These are phyloP conservation scores for Choiromyces venosus DNA, from an alignment of 495 filamentous ascomycete species.

Conservation along the genomic window DNA sequence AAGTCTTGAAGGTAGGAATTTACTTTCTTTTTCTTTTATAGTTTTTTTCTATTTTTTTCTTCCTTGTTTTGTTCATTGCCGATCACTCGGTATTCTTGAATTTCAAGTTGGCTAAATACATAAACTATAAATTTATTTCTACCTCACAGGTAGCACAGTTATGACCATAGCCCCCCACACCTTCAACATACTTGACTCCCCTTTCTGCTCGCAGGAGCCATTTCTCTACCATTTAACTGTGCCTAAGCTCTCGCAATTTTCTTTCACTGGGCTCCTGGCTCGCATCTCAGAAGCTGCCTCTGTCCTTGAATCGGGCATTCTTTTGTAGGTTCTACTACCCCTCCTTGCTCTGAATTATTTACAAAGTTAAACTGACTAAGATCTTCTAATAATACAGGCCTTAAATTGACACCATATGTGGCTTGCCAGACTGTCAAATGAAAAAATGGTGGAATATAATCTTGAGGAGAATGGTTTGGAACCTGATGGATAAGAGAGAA, in stretches of 20 bases:
- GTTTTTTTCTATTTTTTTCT: too few species aligned
- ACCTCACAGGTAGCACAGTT: conserved; percentile 6
- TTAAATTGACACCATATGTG: background rate
- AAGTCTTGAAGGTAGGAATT: too few species aligned
- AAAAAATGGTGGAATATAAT: conserved; percentile 8
- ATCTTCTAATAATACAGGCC: background rate
- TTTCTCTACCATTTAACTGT: background rate
- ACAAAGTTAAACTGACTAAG: background rate
- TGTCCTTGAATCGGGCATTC: background rate
- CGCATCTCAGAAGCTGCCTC: background rate
- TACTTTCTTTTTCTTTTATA: too few species aligned
- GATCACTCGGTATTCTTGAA: too few species aligned
- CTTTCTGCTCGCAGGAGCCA: background rate
- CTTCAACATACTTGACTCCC: conserved; percentile 15
- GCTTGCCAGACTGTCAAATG: background rate
- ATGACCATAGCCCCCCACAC: conserved; percentile 15
- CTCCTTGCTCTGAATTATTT: background rate
- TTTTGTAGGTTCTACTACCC: background rate
- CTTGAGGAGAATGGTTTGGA: background rate
- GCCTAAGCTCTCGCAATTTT: conserved; percentile 9
- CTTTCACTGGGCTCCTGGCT: conserved; percentile 1
- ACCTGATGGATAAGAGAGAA: conserved; percentile 6
- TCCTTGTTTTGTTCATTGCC: too few species aligned
- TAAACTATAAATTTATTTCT: conserved; percentile 10
- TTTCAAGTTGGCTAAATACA: too few species aligned